Evolutionary conservation across 2,329 filamentous ascomycete genomes (phyloP), one percentile per base, ranked within the genome.

Genomic region (Penicillium paneum): DNA sequence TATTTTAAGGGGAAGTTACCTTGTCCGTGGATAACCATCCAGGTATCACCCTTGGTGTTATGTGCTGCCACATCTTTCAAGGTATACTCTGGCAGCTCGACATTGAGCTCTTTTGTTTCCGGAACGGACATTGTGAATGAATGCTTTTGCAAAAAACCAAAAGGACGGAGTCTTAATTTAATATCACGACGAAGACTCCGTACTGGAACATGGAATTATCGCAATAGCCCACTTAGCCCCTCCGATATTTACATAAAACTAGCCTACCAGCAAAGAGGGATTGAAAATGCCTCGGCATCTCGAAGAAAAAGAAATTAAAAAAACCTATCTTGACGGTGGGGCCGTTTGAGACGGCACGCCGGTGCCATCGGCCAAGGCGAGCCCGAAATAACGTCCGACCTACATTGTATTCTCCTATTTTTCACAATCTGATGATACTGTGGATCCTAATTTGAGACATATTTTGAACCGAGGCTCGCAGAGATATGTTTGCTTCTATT

Each of bases 11-110:
- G 28, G 15, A 42, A 48, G 13, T 43, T 68, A 81, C 80, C 79
- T 71, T 84, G 75, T 35, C 81, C 81, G 48, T 83, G 80, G 29
- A 86, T 77, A 21, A 78, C 71, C 63, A 84, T 75, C 82, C 82
- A 85, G 15, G 78, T 65, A 64, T 84, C 79, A 11, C 72, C 67
- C 12, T 69, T 68, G 6, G 62, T 75, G 43, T 76, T 81, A 65
- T 85, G 83, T 29, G 68, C 68, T 8, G 78, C 77, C 28, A 85
- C 63, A 21, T 74, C 69, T 17, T 67, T 58, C 36, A 61, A 24
- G 1, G 64, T 67, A 42, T 60, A 69, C 43, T 68, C 59, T 15
- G 51, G 53, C 42, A 66, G 34, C 36, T 56, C 57, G 12, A 49
- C 49, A 32, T 61, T 54, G 2, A 49, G 43, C 47, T 61, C 57